phyloP scores from a whole-genome alignment of 2,329 filamentous ascomycete species.

The Fusarium praegraminearum region DNA sequence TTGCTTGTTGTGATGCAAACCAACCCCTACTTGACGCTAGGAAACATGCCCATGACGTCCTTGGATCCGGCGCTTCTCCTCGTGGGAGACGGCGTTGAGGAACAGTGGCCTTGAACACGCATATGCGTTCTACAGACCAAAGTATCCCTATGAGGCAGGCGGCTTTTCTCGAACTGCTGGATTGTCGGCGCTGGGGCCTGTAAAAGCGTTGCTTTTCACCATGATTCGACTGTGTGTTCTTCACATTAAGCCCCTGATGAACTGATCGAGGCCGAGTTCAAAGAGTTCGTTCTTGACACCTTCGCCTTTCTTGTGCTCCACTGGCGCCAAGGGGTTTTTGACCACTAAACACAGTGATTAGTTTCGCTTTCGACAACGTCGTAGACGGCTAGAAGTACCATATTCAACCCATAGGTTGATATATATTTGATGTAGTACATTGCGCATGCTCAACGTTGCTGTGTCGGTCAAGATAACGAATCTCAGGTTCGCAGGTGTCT shows the following conservation, averaged over 20 bases:
- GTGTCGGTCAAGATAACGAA: constrained; percentile 97
- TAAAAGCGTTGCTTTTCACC: constrained; percentile 17
- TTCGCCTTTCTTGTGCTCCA: constrained; percentile 75
- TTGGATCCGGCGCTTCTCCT: not conserved
- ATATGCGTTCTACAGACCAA: not conserved
- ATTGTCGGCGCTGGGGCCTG: not conserved
- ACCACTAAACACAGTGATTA: constrained; percentile 63
- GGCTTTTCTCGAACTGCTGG: not conserved
- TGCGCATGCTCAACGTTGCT: constrained; percentile 87
- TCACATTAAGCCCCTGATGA: constrained; percentile 75
- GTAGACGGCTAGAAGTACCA: constrained; percentile 64
- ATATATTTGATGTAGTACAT: constrained; percentile 97
- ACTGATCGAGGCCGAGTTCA: constrained; percentile 80
- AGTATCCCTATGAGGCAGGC: not conserved
- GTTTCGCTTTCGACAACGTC: not conserved
- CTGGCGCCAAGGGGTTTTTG: constrained; percentile 76
- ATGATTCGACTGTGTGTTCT: not conserved
- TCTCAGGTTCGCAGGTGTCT: constrained; percentile 94
- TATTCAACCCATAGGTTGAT: constrained; percentile 99
- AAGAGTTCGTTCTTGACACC: constrained; percentile 80
- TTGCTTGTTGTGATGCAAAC: not conserved
- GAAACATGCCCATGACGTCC: not conserved
- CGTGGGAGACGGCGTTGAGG: not conserved
- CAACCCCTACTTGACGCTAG: not conserved
- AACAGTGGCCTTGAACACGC: not conserved